Evolutionary conservation across 2,329 filamentous ascomycete species (phyloP).

Genomic region (Aspergillus neotritici): DNA sequence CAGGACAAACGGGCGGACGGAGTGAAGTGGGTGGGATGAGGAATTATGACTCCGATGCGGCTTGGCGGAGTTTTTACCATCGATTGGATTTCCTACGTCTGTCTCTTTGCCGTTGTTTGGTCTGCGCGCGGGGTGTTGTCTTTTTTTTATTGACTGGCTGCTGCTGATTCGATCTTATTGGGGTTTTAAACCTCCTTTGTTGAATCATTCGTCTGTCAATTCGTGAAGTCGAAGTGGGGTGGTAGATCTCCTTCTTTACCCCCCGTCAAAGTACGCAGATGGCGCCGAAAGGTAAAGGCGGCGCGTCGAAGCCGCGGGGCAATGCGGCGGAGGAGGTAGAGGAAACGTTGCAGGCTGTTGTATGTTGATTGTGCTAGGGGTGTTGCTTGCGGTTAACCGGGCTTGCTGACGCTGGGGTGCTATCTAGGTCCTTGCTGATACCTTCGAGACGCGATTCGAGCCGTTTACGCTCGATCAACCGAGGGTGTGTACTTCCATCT

Average conservation of each 20-base stretch:
- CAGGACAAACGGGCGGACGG: neutral
- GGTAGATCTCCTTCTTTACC: too few species aligned
- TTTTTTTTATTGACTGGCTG: neutral
- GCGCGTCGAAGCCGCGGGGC: conserved; percentile 25
- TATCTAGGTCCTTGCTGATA: conserved; percentile 76
- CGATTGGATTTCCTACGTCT: conserved; percentile 1
- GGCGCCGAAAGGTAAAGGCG: conserved; percentile 33
- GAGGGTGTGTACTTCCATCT: conserved; percentile 56
- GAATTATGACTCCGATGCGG: conserved; percentile 14
- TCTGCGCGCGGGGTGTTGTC: neutral
- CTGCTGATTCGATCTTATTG: neutral
- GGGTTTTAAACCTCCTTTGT: too few species aligned
- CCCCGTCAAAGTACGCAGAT: conserved; percentile 16
- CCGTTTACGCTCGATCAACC: conserved; percentile 86
- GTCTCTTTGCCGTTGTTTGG: neutral
- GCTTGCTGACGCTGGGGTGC: conserved; percentile 9
- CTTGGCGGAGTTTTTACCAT: conserved; percentile 29
- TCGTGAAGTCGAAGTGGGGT: too few species aligned
- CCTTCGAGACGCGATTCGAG: conserved; percentile 84
- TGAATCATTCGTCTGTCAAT: too few species aligned
- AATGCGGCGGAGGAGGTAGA: conserved; percentile 54
- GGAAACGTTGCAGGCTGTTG: conserved; percentile 59
- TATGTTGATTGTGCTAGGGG: conserved; percentile 32
- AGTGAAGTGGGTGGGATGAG: conserved; percentile 15
- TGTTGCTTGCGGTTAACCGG: neutral